Percentiles rank a stretch among this genome's conserved stretches.
Evolutionary conservation across 1,284 basidiomycete genomes (phyloP).

Genomic region (Cystobasidiaceae sp.): DNA sequence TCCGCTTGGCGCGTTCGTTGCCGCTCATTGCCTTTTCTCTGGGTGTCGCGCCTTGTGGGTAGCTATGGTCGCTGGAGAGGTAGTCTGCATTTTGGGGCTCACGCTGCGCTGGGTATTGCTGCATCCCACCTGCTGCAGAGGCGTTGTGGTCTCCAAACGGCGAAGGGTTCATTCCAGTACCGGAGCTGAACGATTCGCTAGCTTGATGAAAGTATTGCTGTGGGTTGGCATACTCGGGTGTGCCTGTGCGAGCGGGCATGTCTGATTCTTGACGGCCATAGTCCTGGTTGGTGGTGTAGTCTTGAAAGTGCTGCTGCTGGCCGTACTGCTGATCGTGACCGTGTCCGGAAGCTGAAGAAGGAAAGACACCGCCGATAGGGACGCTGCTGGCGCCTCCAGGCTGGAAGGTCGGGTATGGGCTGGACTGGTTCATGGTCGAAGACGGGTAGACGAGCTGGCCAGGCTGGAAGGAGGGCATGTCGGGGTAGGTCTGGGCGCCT

Average conservation of each 20-base stretch:
- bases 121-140: not conserved
- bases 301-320: not conserved
- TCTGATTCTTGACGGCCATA: not conserved
- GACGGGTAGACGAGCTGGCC: constrained; percentile 36
- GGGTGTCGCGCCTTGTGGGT: not conserved
- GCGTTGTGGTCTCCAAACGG: constrained; percentile 16
- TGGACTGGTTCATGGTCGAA: constrained; percentile 1
- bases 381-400: not conserved
- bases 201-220: constrained; percentile 37
- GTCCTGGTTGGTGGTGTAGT: not conserved
- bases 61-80: not conserved
- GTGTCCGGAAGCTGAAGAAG: not conserved
- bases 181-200: constrained; percentile 24
- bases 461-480: constrained; percentile 40
- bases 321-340: not conserved
- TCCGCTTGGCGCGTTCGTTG: constrained; percentile 17
- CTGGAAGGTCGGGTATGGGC: constrained; percentile 21
- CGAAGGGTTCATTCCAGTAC: constrained; percentile 3
- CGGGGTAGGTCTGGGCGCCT: too few relatives aligned
- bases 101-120: not conserved
- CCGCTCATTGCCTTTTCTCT: constrained; percentile 5
- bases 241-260: constrained; percentile 31
- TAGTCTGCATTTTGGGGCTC: not conserved
- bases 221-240: constrained; percentile 37
- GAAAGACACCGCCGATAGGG: constrained; percentile 9